phyloP scores from a whole-genome alignment of 2,329 filamentous ascomycete species.

The Fusarium sp. region DNA sequence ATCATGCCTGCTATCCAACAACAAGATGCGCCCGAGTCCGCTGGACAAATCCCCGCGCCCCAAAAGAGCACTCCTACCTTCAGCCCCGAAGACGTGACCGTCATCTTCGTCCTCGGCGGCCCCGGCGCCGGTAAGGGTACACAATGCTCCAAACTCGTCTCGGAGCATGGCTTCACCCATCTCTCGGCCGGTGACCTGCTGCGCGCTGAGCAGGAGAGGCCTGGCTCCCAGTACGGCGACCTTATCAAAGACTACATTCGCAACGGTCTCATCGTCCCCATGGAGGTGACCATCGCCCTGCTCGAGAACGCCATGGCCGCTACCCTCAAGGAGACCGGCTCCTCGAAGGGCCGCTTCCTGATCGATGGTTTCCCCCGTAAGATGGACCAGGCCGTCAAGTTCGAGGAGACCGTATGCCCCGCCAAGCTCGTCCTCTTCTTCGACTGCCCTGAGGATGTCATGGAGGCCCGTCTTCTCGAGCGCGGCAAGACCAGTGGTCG shows the following conservation, averaged over 20 bases:
- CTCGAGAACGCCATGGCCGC: slow-evolving; percentile 93
- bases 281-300: slow-evolving; percentile 95
- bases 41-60: slow-evolving; percentile 60
- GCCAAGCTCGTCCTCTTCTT: slow-evolving; percentile 92
- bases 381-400: slow-evolving; percentile 95
- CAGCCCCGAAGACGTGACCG: slow-evolving; percentile 83
- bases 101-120: slow-evolving; percentile 95
- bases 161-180: slow-evolving; percentile 91
- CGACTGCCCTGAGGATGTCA: slow-evolving; percentile 90
- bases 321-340: slow-evolving; percentile 68
- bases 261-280: slow-evolving; percentile 96
- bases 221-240: slow-evolving; percentile 89
- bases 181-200: slow-evolving; percentile 94
- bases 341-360: slow-evolving; percentile 78
- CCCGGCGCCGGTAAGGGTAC: slow-evolving; percentile 97
- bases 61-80: slow-evolving; percentile 77
- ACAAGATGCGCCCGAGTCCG: slow-evolving; percentile 35
- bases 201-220: slow-evolving; percentile 91
- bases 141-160: slow-evolving; percentile 90
- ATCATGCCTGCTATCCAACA: slow-evolving; percentile 37
- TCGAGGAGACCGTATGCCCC: slow-evolving; percentile 89
- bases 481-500: slow-evolving; percentile 93
- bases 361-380: slow-evolving; percentile 93
- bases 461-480: slow-evolving; percentile 87
- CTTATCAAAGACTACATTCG: slow-evolving; percentile 95